Conservation (phyloP, 2,329 filamentous ascomycete genomes). For the Monosporascus sp. region DNA sequence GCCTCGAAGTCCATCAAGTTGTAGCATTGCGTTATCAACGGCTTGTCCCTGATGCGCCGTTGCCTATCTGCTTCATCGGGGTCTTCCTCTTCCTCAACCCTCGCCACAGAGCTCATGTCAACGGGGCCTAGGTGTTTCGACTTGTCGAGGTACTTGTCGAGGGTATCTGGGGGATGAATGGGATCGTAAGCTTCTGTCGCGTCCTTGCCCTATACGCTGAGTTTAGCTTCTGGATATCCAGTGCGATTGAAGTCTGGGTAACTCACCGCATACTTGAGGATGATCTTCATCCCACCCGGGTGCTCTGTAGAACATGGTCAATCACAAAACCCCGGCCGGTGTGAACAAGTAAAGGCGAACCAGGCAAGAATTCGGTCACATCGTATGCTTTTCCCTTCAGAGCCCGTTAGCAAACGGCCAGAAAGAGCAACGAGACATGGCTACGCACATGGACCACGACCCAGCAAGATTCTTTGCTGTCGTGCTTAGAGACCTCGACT, state of each 20-base stretch:
- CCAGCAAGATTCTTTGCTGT: conserved; percentile 80
- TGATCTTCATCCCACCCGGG: conserved; percentile 85
- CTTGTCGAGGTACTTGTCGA: conserved; percentile 76
- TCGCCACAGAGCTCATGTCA: conserved; percentile 74
- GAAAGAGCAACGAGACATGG: background rate
- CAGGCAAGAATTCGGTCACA: conserved; percentile 82
- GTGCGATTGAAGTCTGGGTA: background rate
- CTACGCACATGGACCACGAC: conserved; percentile 70
- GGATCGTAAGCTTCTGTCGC: conserved; percentile 89
- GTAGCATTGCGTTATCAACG: conserved; percentile 79
- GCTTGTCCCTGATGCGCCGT: conserved; percentile 70
- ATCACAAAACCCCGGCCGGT: conserved; percentile 2
- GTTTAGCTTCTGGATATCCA: background rate
- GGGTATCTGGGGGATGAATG: conserved; percentile 81
- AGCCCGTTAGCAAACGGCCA: conserved; percentile 2
- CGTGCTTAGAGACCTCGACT: conserved; percentile 61
- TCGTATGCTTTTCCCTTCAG: conserved; percentile 72
- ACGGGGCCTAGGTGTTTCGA: conserved; percentile 87
- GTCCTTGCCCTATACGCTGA: conserved; percentile 63
- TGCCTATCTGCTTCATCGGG: conserved; percentile 68
- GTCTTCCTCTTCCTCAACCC: conserved; percentile 59
- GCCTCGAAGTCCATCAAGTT: conserved; percentile 95
- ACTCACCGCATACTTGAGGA: conserved; percentile 81
- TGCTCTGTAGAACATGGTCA: conserved; percentile 53
- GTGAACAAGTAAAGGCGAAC: conserved; percentile 22